Evolutionary conservation across 192 early-diverging fungal genomes (phyloP), one percentile per base, ranked within the genome.

Genomic region (Linnemannia hyalina): DNA sequence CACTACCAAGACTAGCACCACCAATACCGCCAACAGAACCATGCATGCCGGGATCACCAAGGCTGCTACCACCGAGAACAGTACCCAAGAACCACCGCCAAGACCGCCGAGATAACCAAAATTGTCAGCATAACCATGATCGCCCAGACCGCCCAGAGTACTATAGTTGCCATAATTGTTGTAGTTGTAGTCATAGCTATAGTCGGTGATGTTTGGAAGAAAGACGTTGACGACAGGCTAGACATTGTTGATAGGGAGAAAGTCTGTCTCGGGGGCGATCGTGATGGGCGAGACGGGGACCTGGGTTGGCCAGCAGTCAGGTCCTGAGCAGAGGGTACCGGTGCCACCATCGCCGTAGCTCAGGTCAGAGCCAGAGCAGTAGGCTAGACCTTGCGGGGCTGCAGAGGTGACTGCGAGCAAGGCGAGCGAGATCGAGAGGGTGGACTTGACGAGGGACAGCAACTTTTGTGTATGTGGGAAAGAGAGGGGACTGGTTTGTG

Each of bases 201-300:
- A 82, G 49, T 82, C 55, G 41, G 76, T 82, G 11, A 49, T n/a
- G 47, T 82, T 54, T 18, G 74, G 65, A 7, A 74, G 80, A 13
- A 68, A 82, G 8, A 76, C 36, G 32, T 82, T 82, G 68, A 82
- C 54, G 38, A 76, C 10, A 7, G 80, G 74, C 40, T 42, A 41
- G 38, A 76, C 74, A 26, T 76, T 76, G 23, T 42, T 76, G 46
- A 71, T 52, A 22, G 80, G 80, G 0, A 70, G 1, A 16, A 82
- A 76, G 68, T 82, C 52, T 9, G 74, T 82, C 74, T 82, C 74
- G 15, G 74, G 74, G 10, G 18, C 41, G 74, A 76, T 52, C 4
- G 47, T 52, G 1, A 68, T 72, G 7, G 69, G 80, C 46, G 55
- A 35, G 32, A 80, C 63, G 22, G 79, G 79, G 7, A 80, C 40